Evolutionary conservation across 1,139 yeast genomes (phyloP), one percentile per base, ranked within the genome.

Genomic region (Pichia cactophila): DNA sequence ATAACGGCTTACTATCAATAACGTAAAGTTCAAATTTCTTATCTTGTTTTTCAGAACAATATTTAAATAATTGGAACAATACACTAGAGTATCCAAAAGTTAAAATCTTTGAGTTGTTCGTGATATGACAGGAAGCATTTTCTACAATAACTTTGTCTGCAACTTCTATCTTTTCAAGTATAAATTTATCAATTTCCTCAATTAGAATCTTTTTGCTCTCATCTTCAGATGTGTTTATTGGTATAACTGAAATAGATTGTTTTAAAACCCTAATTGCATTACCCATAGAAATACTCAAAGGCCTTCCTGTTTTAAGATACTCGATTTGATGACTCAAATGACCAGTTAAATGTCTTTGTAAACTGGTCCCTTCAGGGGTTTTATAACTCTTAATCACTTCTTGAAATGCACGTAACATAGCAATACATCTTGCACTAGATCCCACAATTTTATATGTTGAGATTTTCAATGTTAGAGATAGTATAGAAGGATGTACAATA

Each of bases 241-340:
- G 78, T 50, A 84, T 79, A 49, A 79, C 77, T 1, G 96, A 83
- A 50, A 94, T 92, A 63, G 87, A 94, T 69, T 90, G 97, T 64
- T 94, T 94, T 56, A 94, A 74, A 96, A 97, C 89, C 59, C 98
- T 80, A 56, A 94, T 94, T 3, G 97, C 94, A 69, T 90, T 92
- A 47, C 99, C 98, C 98, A 94, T 94, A 1, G 96, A 80, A 10
- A 90, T 86, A 50, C 95, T 82, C 50, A 94, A 73, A 0, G 97
- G 97, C 56, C 99, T 80, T 1, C 97, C 92, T 11, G 90, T 81
- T 61, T 88, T 92, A 58, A 94, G 72, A 58, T 86, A 88, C 62
- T 92, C 98, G 57, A 94, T 94, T 67, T 94, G 99, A 61, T 86
- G 89, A n/a, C 95, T 82, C 54, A 94, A 73, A 63, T 89, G 92